Percentiles rank a stretch among this genome's conserved stretches.
Evolutionary conservation across 2,329 filamentous ascomycete species (phyloP).

Genomic region (Stemphylium lycopersici): DNA sequence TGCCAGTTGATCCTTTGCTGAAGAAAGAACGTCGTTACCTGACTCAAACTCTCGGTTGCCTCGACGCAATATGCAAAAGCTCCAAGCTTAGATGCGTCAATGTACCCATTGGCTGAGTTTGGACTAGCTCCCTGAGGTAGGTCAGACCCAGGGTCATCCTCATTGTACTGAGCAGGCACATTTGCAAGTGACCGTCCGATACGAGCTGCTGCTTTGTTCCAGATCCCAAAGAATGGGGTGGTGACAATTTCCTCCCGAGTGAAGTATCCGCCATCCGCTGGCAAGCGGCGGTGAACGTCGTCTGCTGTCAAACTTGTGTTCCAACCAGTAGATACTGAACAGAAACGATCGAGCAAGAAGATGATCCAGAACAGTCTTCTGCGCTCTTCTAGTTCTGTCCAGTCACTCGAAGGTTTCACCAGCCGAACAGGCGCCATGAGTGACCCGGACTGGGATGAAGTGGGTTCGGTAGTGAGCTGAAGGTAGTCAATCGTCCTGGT

Average conservation of each 20-base stretch:
- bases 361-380: constrained; percentile 43
- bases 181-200: constrained; percentile 41
- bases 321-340: constrained; percentile 42
- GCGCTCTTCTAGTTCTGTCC: constrained; percentile 42
- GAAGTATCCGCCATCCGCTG: constrained; percentile 44
- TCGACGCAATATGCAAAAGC: constrained; percentile 45
- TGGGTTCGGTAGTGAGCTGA: constrained; percentile 39
- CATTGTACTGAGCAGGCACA: constrained; percentile 44
- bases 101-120: constrained; percentile 38
- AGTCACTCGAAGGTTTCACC: constrained; percentile 34
- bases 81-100: constrained; percentile 44
- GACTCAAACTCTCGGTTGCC: constrained; percentile 42
- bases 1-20: constrained; percentile 45
- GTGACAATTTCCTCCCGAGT: constrained; percentile 42
- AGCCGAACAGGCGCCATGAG: constrained; percentile 40
- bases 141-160: constrained; percentile 37
- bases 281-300: constrained; percentile 41
- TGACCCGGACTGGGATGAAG: constrained; percentile 30
- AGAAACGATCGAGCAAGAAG: constrained; percentile 44
- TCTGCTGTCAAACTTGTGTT: constrained; percentile 44
- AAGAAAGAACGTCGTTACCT: constrained; percentile 44
- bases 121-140: constrained; percentile 36
- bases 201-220: constrained; percentile 43
- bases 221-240: constrained; percentile 44
- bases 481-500: constrained; percentile 44